Conservation (phyloP, 2,329 filamentous ascomycete species). For the Torrubiellomyces zombiae region DNA sequence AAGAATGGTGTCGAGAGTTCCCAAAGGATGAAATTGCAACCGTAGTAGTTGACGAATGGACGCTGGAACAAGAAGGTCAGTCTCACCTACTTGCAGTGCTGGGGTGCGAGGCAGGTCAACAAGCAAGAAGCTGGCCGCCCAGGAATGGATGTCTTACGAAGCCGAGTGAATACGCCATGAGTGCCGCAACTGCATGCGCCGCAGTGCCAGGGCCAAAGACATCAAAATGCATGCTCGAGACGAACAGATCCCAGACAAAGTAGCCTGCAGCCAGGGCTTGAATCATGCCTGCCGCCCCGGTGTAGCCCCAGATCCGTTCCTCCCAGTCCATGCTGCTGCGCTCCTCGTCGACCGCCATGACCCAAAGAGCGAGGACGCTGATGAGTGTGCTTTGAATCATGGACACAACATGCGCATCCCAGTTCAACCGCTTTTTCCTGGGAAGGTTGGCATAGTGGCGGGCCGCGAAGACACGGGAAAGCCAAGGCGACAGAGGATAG, state of each 20-base stretch:
- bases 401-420: constrained; percentile 78
- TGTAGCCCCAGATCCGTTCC: constrained; percentile 64
- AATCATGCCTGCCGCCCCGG: constrained; percentile 52
- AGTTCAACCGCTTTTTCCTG: constrained; percentile 52
- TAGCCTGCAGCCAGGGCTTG: constrained; percentile 66
- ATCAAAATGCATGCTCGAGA: constrained; percentile 49
- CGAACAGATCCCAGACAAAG: constrained; percentile 66
- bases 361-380: constrained; percentile 55
- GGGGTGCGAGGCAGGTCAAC: no score
- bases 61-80: constrained; percentile 32
- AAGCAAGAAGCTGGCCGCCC: no score
- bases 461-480: constrained; percentile 48
- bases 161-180: constrained; percentile 59
- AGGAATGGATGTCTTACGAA: constrained; percentile 44
- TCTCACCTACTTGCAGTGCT: no score
- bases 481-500: constrained; percentile 45
- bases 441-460: constrained; percentile 46
- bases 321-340: constrained; percentile 47
- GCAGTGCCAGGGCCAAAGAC: constrained; percentile 65
- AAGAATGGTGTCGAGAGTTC: constrained; percentile 74
- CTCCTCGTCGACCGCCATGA: constrained; percentile 53
- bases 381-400: constrained; percentile 61
- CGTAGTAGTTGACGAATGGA: constrained; percentile 75
- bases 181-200: constrained; percentile 58
- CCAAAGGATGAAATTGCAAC: constrained; percentile 67